phyloP scores from a whole-genome alignment of 768 basidiomycete genomes.

The Lactarius evosmus region DNA sequence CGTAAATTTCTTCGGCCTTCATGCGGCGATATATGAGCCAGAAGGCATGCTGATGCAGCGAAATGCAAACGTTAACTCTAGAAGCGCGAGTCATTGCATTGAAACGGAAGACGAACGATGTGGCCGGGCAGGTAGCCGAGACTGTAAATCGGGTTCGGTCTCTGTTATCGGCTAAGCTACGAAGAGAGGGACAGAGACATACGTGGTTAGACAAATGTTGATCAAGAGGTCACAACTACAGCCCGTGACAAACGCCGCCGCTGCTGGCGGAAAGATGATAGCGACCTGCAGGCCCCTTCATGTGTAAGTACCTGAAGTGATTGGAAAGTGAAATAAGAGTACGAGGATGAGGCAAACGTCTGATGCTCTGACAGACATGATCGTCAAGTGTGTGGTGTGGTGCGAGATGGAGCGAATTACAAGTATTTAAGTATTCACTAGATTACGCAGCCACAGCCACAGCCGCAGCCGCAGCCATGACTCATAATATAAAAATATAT shows the following conservation, averaged over 20 bases:
- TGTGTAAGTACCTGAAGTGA: background rate
- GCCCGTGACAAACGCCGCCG: slow-evolving; percentile 71
- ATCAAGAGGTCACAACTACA: slow-evolving; percentile 87
- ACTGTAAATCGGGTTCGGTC: slow-evolving; percentile 36
- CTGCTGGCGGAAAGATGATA: slow-evolving; percentile 79
- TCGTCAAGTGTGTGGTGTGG: background rate
- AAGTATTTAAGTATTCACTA: slow-evolving; percentile 4
- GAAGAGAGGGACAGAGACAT: slow-evolving; percentile 30
- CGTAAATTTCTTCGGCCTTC: slow-evolving; percentile 81
- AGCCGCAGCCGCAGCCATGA: background rate
- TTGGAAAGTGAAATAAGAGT: slow-evolving; percentile 27
- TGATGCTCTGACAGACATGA: slow-evolving; percentile 51
- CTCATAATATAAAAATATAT: background rate
- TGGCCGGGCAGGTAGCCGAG: slow-evolving; percentile 75
- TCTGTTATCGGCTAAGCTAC: background rate
- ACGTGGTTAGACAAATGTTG: slow-evolving; percentile 79
- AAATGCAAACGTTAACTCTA: background rate
- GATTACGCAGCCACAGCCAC: background rate
- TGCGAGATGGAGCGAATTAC: background rate
- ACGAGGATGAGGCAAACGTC: slow-evolving; percentile 81
- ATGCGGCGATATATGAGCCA: slow-evolving; percentile 91
- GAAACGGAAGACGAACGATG: slow-evolving; percentile 37
- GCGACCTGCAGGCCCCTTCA: slow-evolving; percentile 50
- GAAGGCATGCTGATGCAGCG: slow-evolving; percentile 62
- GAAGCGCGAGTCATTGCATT: too few species aligned